Evolutionary conservation across 2,329 filamentous ascomycete species (phyloP).

Genomic region (Aspergillus terreus): DNA sequence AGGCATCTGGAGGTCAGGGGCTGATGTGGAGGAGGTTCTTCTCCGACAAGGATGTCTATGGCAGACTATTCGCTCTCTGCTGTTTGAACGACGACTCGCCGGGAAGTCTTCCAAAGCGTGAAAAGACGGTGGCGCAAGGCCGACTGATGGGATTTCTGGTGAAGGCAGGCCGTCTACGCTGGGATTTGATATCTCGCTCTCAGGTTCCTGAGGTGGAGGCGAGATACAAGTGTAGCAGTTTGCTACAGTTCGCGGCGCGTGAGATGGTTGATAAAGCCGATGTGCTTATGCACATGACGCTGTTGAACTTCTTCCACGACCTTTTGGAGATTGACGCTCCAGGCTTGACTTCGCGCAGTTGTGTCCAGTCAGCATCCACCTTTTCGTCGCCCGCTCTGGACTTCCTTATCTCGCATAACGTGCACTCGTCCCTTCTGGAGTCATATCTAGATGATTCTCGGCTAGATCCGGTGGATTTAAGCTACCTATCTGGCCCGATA

Average conservation of each 20-base stretch:
- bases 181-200: conserved; percentile 49
- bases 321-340: conserved; percentile 45
- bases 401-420: conserved; percentile 49
- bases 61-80: conserved; percentile 54
- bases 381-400: conserved; percentile 45
- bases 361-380: conserved; percentile 30
- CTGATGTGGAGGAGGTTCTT: conserved; percentile 62
- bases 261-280: conserved; percentile 58
- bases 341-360: conserved; percentile 27
- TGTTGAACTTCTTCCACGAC: conserved; percentile 57
- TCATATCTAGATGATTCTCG: conserved; percentile 51
- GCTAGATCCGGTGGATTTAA: conserved; percentile 49
- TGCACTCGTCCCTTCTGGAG: conserved; percentile 50
- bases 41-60: conserved; percentile 57
- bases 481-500: conserved; percentile 53
- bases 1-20: conserved; percentile 41
- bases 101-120: conserved; percentile 43
- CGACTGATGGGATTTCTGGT: conserved; percentile 57
- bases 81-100: conserved; percentile 40
- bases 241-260: conserved; percentile 54
- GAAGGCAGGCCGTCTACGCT: conserved; percentile 52
- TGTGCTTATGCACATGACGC: conserved; percentile 57
- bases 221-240: conserved; percentile 35
- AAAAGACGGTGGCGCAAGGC: conserved; percentile 59
- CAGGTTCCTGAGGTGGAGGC: conserved; percentile 53